Base-by-base conservation (phyloP, 2,329 filamentous ascomycete species). In the Neoarthrinium moseri region DNA sequence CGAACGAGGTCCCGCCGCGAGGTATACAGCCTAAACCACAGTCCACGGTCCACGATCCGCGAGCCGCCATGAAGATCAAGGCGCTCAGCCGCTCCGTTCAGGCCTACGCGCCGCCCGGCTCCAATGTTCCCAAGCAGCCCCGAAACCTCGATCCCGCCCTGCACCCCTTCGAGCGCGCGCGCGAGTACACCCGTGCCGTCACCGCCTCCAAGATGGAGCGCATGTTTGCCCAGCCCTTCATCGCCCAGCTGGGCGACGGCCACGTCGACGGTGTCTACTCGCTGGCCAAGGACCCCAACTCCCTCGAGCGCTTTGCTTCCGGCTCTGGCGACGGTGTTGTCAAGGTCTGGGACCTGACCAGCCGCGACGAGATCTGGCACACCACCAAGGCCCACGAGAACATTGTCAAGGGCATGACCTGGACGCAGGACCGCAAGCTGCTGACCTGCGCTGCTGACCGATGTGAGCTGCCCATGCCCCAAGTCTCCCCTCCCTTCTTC, bases 221-320 rank as follows among this genome's bases (percentile, higher is more conserved):
- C 22, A 38, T 45, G 87, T 95, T 95, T 67, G 86, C 86, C 23
- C 77, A 84, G 43, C 88, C 89, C 51, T 65, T 67, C 61, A 71
- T 99, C 35, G 88, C 80, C 1, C 89, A 96, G 65, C 81, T 99
- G 20, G 92, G 92, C 44, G 78, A 82, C 24, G 92, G 94, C 17
- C 94, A 99, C 69, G 89, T 96, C 46, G 94, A 99, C 61, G 94
- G 94, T 52, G 83, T 88, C 8, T 94, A 92, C 66, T 81, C 81
- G 27, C 82, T 94, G 65, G 86, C 87, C 49, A 91, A 91, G 65
- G 89, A 94, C 56, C 86, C 87, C 6, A 83, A 81, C 55, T 85
- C 84, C 6, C 69, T 92, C 21, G 80, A 89, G 56, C 75, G 84
- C 47, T 81, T 91, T 56, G 89, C 91, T 6, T 92, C 87, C 60